Evolutionary conservation across 2,329 filamentous ascomycete species (phyloP).

Genomic region (Xylaria sp.): DNA sequence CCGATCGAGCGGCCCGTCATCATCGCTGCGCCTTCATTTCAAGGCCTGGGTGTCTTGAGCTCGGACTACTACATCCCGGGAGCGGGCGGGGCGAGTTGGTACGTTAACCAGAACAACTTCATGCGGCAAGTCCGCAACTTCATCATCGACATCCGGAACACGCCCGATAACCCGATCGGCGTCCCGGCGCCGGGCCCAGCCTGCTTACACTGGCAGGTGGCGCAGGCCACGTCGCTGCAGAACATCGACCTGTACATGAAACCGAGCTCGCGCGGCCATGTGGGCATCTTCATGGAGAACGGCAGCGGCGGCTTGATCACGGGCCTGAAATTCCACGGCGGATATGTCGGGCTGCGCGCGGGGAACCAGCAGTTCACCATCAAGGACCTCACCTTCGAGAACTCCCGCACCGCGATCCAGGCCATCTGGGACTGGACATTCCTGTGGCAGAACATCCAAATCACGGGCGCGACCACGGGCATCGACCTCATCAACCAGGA

Average conservation of each 20-base stretch:
- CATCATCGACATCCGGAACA: neutral
- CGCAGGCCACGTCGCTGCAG: neutral
- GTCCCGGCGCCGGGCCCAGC: neutral
- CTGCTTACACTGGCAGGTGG: neutral
- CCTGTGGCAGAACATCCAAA: neutral
- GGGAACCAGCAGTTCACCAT: neutral
- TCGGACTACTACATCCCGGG: neutral
- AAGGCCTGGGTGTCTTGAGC: neutral
- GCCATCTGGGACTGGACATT: neutral
- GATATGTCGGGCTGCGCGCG: neutral
- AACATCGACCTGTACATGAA: too few species aligned
- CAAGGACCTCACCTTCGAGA: neutral
- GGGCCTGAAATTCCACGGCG: neutral
- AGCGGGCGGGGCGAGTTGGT: neutral
- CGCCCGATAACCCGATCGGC: neutral
- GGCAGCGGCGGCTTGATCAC: neutral
- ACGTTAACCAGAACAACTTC: neutral
- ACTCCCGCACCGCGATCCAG: neutral
- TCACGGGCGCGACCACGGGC: too few species aligned
- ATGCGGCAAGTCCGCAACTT: conserved; percentile 5
- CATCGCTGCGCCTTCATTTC: neutral
- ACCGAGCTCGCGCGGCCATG: neutral
- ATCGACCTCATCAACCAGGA: too few species aligned
- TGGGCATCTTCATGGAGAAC: conserved; percentile 1
- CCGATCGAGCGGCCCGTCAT: neutral